Evolutionary conservation across 352 stramenopile genomes (phyloP), one percentile per base, ranked within the genome.

Genomic region (Thraustochytrium striatum): DNA sequence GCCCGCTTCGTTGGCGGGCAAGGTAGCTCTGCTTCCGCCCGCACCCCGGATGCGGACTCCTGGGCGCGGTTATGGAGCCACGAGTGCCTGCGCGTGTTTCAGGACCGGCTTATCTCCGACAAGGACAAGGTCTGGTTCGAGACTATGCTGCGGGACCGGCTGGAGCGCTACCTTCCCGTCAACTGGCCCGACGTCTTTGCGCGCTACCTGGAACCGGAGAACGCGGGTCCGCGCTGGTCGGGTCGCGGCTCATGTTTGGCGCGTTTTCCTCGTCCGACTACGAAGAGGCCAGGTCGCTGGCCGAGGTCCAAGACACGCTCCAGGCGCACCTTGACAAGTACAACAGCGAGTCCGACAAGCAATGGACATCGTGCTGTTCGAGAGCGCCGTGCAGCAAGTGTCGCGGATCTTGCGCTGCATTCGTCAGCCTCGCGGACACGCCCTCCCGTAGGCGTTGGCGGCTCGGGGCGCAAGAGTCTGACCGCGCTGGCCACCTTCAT

Each of bases 41-140:
- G 8, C 13, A 13, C 9, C 32, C 8, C 16, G 44, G 86, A 87
- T 1, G 68, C 83, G 0, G 85, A 91, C 25, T 84, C 87, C 30
- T 81, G 97, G 1, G 88, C 94, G 53, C 87, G 93, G 0, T 79
- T 98, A 0, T 98, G 93, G 92, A 83, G 97, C 7, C 94, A 98
- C 80, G 94, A 98, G 69, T 94, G 88, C 70, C 92, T 92, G 62
- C 88, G 94, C 44, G 94, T 98, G 3, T 98, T 98, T 83, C 90
- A 93, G 81, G 93, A 98, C 81, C 91, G 93, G 36, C 93, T 98
- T 83, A 89, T 96, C 8, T 95, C 90, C 8, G 82, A 86, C 28
- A 50, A 89, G 1, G 88, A 94, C 57, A 91, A 97, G 72, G 90
- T 94, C 81, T 86, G 89, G 19, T 97, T 94, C 59, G 52, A 84